phyloP scores from a whole-genome alignment of 116 monocot species.

The Iris pallida region DNA sequence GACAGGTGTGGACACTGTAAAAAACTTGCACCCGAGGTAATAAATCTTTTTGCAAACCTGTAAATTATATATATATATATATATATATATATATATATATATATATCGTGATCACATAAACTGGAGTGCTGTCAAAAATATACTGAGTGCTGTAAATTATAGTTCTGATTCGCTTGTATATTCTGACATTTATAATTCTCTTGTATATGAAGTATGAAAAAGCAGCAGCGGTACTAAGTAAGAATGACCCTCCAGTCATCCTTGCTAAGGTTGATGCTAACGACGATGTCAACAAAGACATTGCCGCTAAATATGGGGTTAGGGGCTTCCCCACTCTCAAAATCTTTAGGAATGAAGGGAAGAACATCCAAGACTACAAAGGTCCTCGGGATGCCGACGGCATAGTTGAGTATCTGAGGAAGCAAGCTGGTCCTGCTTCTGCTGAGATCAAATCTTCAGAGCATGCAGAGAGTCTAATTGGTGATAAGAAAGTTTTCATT shows the following conservation, averaged over 20 bases:
- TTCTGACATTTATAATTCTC: not conserved
- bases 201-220: constrained; percentile 72
- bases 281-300: constrained; percentile 65
- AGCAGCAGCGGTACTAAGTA: constrained; percentile 62
- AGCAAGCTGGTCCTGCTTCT: constrained; percentile 83
- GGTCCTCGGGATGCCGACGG: constrained; percentile 89
- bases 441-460: constrained; percentile 65
- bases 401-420: constrained; percentile 86
- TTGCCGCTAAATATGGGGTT: constrained; percentile 67
- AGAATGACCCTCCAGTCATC: constrained; percentile 73
- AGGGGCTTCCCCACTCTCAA: constrained; percentile 80
- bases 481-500: constrained; percentile 56
- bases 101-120: not conserved
- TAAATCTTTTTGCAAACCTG: not conserved
- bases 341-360: constrained; percentile 71
- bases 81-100: not conserved
- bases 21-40: constrained; percentile 90
- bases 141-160: too few relatives aligned
- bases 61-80: not conserved
- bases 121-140: too few relatives aligned
- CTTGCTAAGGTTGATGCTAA: constrained; percentile 89
- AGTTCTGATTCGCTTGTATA: too few relatives aligned
- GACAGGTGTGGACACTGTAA: constrained; percentile 98
- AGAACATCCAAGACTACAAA: constrained; percentile 67
- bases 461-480: constrained; percentile 39